Base-by-base conservation (phyloP, 2,329 filamentous ascomycete genomes). In the Cytospora schulzeri region DNA sequence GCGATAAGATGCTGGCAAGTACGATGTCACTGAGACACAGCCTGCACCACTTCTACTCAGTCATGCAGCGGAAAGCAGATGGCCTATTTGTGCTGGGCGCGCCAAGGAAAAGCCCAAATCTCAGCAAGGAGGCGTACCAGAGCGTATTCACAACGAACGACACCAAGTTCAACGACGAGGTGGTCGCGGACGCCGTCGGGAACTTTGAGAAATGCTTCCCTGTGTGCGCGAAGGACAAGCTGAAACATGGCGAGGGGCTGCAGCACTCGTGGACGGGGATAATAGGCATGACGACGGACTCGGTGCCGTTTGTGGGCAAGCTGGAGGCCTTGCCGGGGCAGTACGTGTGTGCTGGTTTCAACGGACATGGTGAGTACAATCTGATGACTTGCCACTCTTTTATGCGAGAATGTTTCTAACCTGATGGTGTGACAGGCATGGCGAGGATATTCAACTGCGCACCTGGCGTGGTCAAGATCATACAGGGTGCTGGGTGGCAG, bases 311-410 rank as follows among this genome's bases (percentile, higher is more conserved):
- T 64, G 72, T 83, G n/a, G 80, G 80, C 1, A 69, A 70, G 1
- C 69, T 83, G 6, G 72, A 77, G 12, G 73, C 72, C 0, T 65
- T 77, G 9, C 74, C 76, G 12, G 80, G 80, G 4, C 80, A 83
- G 60, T 83, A 75, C 69, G 74, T 83, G 11, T 81, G 79, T 68
- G 80, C 79, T n/a, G 80, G 80, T 0, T 81, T 82, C 65, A 81
- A 82, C 67, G 80, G 79, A 0, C 79, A 82, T 69, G 79, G 79
- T 75, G 67, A 73, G 72, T 68, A n/a, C 6, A 59, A 26, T 19
- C 8, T 31, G n/a, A 31, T 17, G 4, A 24, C 2, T 12, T 11
- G 11, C 7, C n/a, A n/a, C n/a, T 48, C n/a, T 24, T 24, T 14
- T 24, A 11, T n/a, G n/a, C n/a, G n/a, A 48, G n/a, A n/a, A 24